Percentiles rank a stretch among this genome's conserved stretches.
Conservation (phyloP, 2,329 filamentous ascomycete genomes). For the Pseudocercospora crystallina region DNA sequence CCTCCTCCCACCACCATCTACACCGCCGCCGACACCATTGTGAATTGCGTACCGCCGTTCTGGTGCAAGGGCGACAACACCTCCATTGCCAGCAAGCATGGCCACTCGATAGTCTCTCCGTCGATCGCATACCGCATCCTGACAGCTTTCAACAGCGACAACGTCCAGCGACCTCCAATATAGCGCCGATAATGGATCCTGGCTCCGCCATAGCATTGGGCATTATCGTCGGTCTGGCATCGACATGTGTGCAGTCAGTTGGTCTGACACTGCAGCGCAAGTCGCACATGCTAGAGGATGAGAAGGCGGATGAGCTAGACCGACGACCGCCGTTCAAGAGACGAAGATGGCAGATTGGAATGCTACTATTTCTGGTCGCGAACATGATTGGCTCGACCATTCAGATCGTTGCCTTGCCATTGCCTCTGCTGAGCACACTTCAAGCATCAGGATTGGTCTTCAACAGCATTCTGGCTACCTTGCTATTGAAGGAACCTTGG, state of each 20-base stretch:
- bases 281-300: slow-evolving; percentile 96
- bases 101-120: no score
- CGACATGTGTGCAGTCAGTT: slow-evolving; percentile 90
- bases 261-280: slow-evolving; percentile 96
- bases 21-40: no score
- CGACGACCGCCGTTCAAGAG: slow-evolving; percentile 85
- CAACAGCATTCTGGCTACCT: slow-evolving; percentile 94
- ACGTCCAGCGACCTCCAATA: no score
- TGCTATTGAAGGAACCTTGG: slow-evolving; percentile 91
- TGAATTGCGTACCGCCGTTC: no score
- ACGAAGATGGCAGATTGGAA: slow-evolving; percentile 90
- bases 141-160: not conserved
- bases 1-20: no score
- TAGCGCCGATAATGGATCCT: slow-evolving; percentile 11
- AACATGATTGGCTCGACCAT: slow-evolving; percentile 95
- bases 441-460: slow-evolving; percentile 96
- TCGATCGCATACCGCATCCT: no score
- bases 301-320: slow-evolving; percentile 75
- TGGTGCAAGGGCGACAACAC: no score
- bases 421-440: slow-evolving; percentile 90
- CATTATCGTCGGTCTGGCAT: slow-evolving; percentile 87
- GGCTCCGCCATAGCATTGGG: slow-evolving; percentile 56
- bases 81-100: no score
- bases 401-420: slow-evolving; percentile 91
- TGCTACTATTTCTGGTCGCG: slow-evolving; percentile 94